Conservation (phyloP, 305 asterid genomes). For the Withania somnifera region DNA sequence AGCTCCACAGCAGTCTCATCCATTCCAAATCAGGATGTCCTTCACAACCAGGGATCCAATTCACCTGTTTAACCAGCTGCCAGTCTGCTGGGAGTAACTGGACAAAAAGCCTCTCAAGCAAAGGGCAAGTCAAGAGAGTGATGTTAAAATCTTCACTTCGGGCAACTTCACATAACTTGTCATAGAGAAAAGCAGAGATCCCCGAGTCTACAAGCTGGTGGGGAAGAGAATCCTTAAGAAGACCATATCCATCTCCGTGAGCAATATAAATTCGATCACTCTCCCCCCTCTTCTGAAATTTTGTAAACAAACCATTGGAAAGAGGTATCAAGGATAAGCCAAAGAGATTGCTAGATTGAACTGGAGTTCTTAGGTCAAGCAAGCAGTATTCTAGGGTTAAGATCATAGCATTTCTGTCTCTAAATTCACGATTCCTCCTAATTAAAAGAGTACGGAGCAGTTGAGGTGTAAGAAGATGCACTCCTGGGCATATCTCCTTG, state of each 20-base stretch:
- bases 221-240: slow-evolving; percentile 75
- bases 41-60: slow-evolving; percentile 65
- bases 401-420: slow-evolving; percentile 62
- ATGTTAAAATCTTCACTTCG: slow-evolving; percentile 60
- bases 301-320: slow-evolving; percentile 65
- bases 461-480: slow-evolving; percentile 88
- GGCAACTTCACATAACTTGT: slow-evolving; percentile 64
- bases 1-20: slow-evolving; percentile 74
- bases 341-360: slow-evolving; percentile 46
- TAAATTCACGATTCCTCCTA: slow-evolving; percentile 66
- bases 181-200: slow-evolving; percentile 51
- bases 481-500: slow-evolving; percentile 59
- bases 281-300: slow-evolving; percentile 61
- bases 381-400: slow-evolving; percentile 92
- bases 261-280: slow-evolving; percentile 71
- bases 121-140: slow-evolving; percentile 58
- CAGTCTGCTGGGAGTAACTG: slow-evolving; percentile 77
- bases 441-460: slow-evolving; percentile 68
- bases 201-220: slow-evolving; percentile 61
- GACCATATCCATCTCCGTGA: slow-evolving; percentile 72
- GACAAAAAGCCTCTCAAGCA: slow-evolving; percentile 65
- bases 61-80: slow-evolving; percentile 65
- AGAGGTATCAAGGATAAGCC: slow-evolving; percentile 90
- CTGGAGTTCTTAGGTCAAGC: slow-evolving; percentile 61
- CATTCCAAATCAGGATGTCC: slow-evolving; percentile 82